A percentile compares a stretch with the other conserved stretches of the same genome.
These are phyloP conservation scores for Rhizopogon vesiculosus DNA, from an alignment of 768 basidiomycete genomes.

Conservation along the genomic window DNA sequence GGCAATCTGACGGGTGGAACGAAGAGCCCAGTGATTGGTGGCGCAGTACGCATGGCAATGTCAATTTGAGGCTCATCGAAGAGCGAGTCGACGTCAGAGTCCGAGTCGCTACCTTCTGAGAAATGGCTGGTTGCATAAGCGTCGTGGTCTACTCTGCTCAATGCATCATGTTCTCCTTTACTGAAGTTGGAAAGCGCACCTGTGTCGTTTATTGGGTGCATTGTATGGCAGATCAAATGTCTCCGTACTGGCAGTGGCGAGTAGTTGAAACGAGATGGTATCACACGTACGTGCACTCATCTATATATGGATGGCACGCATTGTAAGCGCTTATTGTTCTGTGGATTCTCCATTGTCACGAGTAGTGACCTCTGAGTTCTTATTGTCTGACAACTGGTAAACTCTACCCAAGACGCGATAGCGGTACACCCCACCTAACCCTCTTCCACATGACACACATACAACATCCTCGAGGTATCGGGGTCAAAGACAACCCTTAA, in stretches of 20 bases:
- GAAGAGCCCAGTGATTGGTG: slow-evolving; percentile 63
- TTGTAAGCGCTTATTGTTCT: no score
- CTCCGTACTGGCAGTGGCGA: background rate
- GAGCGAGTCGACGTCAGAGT: slow-evolving; percentile 36
- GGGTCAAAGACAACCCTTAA: background rate
- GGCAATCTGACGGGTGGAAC: slow-evolving; percentile 50
- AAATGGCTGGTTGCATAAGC: background rate
- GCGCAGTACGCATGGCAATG: slow-evolving; percentile 31
- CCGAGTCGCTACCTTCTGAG: background rate
- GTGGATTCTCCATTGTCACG: background rate
- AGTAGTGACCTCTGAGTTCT: no score
- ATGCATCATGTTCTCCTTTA: background rate
- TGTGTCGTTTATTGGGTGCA: slow-evolving; percentile 9
- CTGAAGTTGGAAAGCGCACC: background rate
- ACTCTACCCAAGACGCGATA: no score
- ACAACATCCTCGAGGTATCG: no score
- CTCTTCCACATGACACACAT: no score
- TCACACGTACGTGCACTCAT: no score
- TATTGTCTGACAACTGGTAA: no score
- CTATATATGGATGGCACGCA: background rate
- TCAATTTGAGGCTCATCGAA: slow-evolving; percentile 39
- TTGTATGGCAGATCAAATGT: background rate
- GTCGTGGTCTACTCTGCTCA: background rate
- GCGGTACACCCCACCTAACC: no score
- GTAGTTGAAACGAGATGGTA: background rate